phyloP scores from a whole-genome alignment of 192 early-diverging fungal species.

The Dissophora ornata region DNA sequence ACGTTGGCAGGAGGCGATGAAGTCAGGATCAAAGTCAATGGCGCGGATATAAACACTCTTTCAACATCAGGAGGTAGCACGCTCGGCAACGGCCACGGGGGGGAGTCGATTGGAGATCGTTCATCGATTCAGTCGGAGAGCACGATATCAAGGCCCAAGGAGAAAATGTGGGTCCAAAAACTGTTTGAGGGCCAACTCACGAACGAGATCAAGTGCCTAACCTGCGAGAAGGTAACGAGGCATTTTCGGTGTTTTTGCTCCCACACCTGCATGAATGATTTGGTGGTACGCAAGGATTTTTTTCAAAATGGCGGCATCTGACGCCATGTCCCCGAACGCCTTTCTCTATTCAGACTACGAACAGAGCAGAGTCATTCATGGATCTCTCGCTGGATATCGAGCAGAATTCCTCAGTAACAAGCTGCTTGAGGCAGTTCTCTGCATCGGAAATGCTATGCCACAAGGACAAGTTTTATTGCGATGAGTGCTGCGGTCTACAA shows the following conservation, averaged over 20 bases:
- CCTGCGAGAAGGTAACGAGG: conserved; percentile 85
- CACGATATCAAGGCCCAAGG: conserved; percentile 43
- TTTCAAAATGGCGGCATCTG: conserved; percentile 5
- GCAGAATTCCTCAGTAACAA: conserved; percentile 93
- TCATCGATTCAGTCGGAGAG: conserved; percentile 52
- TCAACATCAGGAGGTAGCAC: conserved; percentile 33
- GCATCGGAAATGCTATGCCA: conserved; percentile 93
- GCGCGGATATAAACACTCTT: conserved; percentile 27
- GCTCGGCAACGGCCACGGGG: conserved; percentile 14
- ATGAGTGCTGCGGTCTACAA: conserved; percentile 92
- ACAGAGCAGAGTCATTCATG: conserved; percentile 92
- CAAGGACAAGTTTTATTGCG: conserved; percentile 99
- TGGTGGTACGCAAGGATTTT: neutral
- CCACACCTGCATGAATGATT: too few species aligned
- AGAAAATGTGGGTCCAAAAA: conserved; percentile 91
- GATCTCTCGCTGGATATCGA: conserved; percentile 98
- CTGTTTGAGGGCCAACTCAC: conserved; percentile 95
- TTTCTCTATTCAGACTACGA: conserved; percentile 71
- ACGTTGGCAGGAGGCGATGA: conserved; percentile 43
- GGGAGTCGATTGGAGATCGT: conserved; percentile 44
- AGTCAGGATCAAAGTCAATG: conserved; percentile 49
- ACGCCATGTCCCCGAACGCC: neutral
- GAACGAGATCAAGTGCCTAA: conserved; percentile 97
- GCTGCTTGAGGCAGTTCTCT: conserved; percentile 96
- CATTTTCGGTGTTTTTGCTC: neutral